These are phyloP conservation scores for Pyrus communis DNA, from an alignment of 306 rosid genomes.

Conservation along the genomic window DNA sequence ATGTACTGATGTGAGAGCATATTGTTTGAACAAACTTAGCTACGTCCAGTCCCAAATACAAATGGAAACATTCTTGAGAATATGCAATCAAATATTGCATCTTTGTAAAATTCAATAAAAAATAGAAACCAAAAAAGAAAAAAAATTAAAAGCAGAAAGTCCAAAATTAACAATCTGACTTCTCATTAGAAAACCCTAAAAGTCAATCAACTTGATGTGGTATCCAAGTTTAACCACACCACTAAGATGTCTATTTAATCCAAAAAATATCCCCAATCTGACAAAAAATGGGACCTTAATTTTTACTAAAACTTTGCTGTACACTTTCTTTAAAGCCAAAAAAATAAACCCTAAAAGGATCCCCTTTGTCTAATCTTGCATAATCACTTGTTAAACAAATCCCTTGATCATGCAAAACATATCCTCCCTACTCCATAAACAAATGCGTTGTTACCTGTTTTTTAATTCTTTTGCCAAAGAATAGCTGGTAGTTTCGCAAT, in stretches of 20 bases:
- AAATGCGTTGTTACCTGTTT: not conserved
- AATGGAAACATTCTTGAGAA: not conserved
- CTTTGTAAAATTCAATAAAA: not conserved
- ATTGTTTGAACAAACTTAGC: too few relatives aligned
- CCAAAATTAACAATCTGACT: conserved; percentile 17
- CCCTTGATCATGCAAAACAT: conserved; percentile 25
- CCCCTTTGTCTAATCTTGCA: conserved; percentile 17
- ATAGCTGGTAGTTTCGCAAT: too few relatives aligned
- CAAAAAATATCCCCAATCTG: conserved; percentile 27
- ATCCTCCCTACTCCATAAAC: conserved; percentile 7
- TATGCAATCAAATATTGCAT: not conserved
- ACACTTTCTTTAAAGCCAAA: conserved; percentile 27
- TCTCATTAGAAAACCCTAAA: not conserved
- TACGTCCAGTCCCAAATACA: not conserved
- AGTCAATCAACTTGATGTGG: conserved; percentile 17
- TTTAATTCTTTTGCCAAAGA: too few relatives aligned
- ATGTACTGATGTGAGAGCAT: too few relatives aligned
- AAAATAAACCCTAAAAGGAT: conserved; percentile 12
- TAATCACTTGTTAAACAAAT: not conserved
- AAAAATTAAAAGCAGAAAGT: conserved; percentile 28
- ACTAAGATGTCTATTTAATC: conserved; percentile 26
- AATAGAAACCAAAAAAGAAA: not conserved
- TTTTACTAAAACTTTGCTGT: conserved; percentile 29
- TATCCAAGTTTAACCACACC: conserved; percentile 16
- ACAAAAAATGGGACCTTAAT: conserved; percentile 14